Base-by-base conservation (phyloP, 2,329 filamentous ascomycete genomes). In the Phaeophleospora eucalypticola region DNA sequence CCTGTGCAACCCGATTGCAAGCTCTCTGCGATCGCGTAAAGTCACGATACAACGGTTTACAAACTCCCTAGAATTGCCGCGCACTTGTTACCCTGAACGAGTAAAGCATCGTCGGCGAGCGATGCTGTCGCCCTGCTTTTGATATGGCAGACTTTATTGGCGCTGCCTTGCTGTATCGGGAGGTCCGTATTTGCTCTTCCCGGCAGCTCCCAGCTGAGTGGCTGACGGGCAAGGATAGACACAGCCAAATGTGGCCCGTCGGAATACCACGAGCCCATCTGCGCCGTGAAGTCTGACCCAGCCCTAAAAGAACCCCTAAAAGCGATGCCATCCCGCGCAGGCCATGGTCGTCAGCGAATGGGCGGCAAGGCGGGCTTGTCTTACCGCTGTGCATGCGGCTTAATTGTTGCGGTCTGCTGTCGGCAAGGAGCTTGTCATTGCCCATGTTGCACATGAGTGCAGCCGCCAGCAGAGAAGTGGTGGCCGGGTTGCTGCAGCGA, bases 311-410 rank as follows among this genome's bases (percentile, higher is more conserved):
- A n/a, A n/a, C n/a, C n/a, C n/a, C n/a, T n/a, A n/a, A n/a, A 29
- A 12, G 24, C 12, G 24, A 29, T 29, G 24, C 24, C 24, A 29
- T 7, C 24, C 6, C 6, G 24, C 17, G 24, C 17, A 40, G 6
- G 27, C 37, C 10, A 15, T n/a, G n/a, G n/a, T n/a, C n/a, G n/a
- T 27, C 37, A 40, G 37, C 37, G 10, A 40, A 27, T 27, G 10
- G 16, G 37, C 37, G 27, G 20, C 37, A 24, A 33, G 17, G 41
- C 18, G 14, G 18, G 32, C 12, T 14, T 43, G 24, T 12, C 17
- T 43, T 37, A 33, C 41, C 33, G 41, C 41, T 36, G 41, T 43
- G 32, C 41, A 27, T 43, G 41, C 32, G 27, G 27, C 27, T 43
- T 32, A 36, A 29, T 29, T 12, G 16, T 21, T 43, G 41, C 33